Percentiles rank a stretch among this genome's conserved stretches.
phyloP scores from a whole-genome alignment of 2,329 filamentous ascomycete species.

The Dothiorella sarmentorum region DNA sequence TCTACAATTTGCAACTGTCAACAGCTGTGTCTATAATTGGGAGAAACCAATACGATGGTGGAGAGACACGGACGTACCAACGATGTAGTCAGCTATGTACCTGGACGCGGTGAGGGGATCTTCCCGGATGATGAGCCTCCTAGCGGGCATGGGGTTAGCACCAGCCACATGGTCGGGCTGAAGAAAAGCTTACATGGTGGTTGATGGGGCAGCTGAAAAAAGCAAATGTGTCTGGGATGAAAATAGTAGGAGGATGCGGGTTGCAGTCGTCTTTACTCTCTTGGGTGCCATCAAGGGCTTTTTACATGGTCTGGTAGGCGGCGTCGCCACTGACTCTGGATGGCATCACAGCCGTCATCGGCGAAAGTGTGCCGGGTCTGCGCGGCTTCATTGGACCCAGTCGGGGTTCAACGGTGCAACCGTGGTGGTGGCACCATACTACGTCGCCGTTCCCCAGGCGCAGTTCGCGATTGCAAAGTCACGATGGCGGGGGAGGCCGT shows the following conservation, averaged over 20 bases:
- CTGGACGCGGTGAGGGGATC: constrained; percentile 64
- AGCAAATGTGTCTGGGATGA: not conserved
- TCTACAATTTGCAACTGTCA: constrained; percentile 42
- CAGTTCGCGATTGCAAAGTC: not conserved
- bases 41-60: not conserved
- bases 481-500: not conserved
- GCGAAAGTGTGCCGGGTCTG: constrained; percentile 12
- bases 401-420: constrained; percentile 4
- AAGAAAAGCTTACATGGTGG: constrained; percentile 20
- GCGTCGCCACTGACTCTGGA: constrained; percentile 1
- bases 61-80: constrained; percentile 47
- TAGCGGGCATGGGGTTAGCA: constrained; percentile 36
- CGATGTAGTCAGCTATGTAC: constrained; percentile 79
- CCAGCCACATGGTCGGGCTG: not conserved
- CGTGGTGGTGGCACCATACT: constrained; percentile 4
- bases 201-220: not conserved
- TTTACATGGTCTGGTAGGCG: constrained; percentile 1
- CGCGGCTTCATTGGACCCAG: constrained; percentile 4
- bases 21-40: not conserved
- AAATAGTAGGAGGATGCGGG: not conserved
- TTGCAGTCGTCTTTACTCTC: not conserved
- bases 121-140: constrained; percentile 82
- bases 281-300: not conserved
- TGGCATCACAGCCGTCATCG: constrained; percentile 4
- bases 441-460: not conserved